These are phyloP conservation scores for Quercus cerris DNA, from an alignment of 306 rosid species.

Conservation along the genomic window DNA sequence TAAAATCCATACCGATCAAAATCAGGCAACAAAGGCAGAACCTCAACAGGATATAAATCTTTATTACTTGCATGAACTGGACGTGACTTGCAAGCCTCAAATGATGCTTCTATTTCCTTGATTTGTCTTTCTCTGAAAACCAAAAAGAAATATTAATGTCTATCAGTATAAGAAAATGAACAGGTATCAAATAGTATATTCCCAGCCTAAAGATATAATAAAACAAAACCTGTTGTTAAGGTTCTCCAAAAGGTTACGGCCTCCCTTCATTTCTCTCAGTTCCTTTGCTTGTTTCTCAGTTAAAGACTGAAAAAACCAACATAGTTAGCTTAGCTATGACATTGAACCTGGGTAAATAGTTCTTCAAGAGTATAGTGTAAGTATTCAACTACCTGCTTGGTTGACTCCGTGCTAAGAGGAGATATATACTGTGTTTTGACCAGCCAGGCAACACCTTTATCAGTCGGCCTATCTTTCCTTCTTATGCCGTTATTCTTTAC, in stretches of 20 bases:
- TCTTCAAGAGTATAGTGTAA: slow-evolving; percentile 4
- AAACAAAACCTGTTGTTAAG: slow-evolving; percentile 62
- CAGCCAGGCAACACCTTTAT: slow-evolving; percentile 99
- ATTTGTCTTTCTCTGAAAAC: slow-evolving; percentile 83
- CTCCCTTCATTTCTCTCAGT: slow-evolving; percentile 82
- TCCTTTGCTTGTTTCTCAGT: slow-evolving; percentile 99
- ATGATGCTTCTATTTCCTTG: slow-evolving; percentile 95
- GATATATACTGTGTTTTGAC: slow-evolving; percentile 98
- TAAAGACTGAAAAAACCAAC: slow-evolving; percentile 54
- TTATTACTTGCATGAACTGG: slow-evolving; percentile 94
- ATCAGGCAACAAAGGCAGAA: slow-evolving; percentile 90
- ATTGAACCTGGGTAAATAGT: slow-evolving; percentile 17
- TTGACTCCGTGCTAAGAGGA: slow-evolving; percentile 86
- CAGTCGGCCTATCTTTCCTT: slow-evolving; percentile 94
- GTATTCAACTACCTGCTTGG: slow-evolving; percentile 69
- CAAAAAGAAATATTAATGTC: slow-evolving; percentile 24
- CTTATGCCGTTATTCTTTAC: slow-evolving; percentile 80
- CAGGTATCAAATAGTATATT: slow-evolving; percentile 1
- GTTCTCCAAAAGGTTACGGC: slow-evolving; percentile 65
- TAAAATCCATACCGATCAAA: slow-evolving; percentile 61
- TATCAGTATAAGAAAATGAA: slow-evolving; percentile 4
- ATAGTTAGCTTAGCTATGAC: slow-evolving; percentile 21
- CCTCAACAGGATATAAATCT: slow-evolving; percentile 85
- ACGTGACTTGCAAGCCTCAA: slow-evolving; percentile 86
- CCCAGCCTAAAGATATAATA: background rate